Evolutionary conservation across 441 rosid species (phyloP).

Genomic region (Sinapis alba): DNA sequence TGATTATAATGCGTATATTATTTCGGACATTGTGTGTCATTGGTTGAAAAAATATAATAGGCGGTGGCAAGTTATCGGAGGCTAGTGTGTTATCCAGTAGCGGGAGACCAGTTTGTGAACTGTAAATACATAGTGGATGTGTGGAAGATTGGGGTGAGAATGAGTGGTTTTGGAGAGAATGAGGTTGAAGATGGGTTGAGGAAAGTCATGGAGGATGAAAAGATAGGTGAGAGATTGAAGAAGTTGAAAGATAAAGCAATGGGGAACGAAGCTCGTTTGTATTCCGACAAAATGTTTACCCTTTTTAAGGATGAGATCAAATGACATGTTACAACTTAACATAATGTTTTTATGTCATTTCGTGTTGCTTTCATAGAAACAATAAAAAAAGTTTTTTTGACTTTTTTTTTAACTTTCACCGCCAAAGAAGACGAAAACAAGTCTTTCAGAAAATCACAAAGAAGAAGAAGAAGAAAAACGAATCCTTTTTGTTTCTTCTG

Average conservation of each 20-base stretch:
- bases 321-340: too few species aligned
- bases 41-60: background rate
- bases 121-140: conserved; percentile 64
- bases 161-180: conserved; percentile 48
- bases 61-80: conserved; percentile 55
- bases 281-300: background rate
- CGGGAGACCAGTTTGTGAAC: conserved; percentile 77
- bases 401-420: conserved; percentile 25
- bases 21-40: too few species aligned
- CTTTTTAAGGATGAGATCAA: background rate
- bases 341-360: too few species aligned
- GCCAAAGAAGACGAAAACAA: conserved; percentile 28
- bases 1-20: too few species aligned
- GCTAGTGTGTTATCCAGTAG: conserved; percentile 70
- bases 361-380: too few species aligned
- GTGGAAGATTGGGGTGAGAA: conserved; percentile 69
- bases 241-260: conserved; percentile 43
- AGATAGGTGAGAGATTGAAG: conserved; percentile 46
- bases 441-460: conserved; percentile 11
- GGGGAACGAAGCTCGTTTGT: conserved; percentile 43
- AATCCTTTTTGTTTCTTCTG: background rate
- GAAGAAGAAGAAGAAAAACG: background rate
- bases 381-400: background rate
- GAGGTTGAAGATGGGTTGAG: conserved; percentile 59
- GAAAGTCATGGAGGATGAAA: conserved; percentile 50